Base-by-base conservation (phyloP, 1,284 basidiomycete species). In the Ceratobasidium sp. region DNA sequence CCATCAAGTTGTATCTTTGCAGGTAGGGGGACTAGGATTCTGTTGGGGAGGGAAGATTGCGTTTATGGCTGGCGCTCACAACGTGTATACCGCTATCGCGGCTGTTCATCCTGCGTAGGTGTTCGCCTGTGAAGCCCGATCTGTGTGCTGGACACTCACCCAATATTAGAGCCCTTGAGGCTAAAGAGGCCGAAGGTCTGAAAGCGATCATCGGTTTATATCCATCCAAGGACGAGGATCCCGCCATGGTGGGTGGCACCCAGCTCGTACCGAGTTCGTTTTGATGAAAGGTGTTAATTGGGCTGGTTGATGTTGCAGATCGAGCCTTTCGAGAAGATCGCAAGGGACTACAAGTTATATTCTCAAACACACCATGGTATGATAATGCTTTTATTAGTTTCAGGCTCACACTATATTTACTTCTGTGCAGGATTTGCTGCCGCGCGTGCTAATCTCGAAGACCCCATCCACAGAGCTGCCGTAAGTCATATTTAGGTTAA, bases 341-440 rank as follows among this genome's bases (percentile, higher is more conserved):
- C 64, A 31, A 49, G 53, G 19, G 64, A 66, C 24, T 53, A 66
- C 48, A 66, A 66, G 64, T 31, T 34, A 14, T 66, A 66, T 66
- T 51, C 64, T 22, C 29, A 54, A 3, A 27, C 49, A 11, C 31
- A 8, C 48, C 64, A 66, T 31, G 64, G 64, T 66, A 8, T 3
- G 64, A 19, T 65, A 16, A 65, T 29, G 4, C 7, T 39, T 7
- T 41, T 24, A 41, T n/a, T 62, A 11, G n/a, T 46, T 46, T 46
- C 43, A 46, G 8, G 43, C 43, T 8, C 8, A 46, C 19, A 46
- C 19, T 46, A 19, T 9, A 46, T 8, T 19, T 46, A 19, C 43
- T 46, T 8, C 9, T 8, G 9, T 19, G 49, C 49, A 64, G 62
- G 62, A 9, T 64, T 64, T 27, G 62, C 62, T 14, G 62, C 62